These are phyloP conservation scores for Cryptococcus neoformans DNA, from an alignment of 1,284 basidiomycete genomes.

Conservation along the genomic window DNA sequence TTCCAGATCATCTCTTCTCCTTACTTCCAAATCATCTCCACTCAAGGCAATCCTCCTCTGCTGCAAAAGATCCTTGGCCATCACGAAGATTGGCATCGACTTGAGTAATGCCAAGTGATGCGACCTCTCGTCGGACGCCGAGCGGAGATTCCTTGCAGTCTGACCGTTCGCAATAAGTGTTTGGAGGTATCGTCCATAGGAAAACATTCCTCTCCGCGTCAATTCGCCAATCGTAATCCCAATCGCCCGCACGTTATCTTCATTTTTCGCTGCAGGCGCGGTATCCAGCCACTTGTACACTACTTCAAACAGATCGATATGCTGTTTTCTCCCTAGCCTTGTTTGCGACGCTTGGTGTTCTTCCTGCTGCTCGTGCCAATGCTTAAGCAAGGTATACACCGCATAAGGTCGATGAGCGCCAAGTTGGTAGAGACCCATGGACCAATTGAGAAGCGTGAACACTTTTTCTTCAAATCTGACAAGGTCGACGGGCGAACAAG, in stretches of 20 bases:
- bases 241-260: slow-evolving; percentile 60
- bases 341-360: slow-evolving; percentile 15
- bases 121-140: slow-evolving; percentile 3
- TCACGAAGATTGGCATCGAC: slow-evolving; percentile 44
- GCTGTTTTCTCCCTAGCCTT: neutral
- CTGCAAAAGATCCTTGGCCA: slow-evolving; percentile 37
- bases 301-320: slow-evolving; percentile 41
- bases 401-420: slow-evolving; percentile 81
- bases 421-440: slow-evolving; percentile 75
- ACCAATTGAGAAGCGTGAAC: slow-evolving; percentile 79
- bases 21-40: slow-evolving; percentile 31
- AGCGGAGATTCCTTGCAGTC: slow-evolving; percentile 23
- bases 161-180: slow-evolving; percentile 73
- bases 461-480: slow-evolving; percentile 57
- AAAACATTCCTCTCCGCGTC: slow-evolving; percentile 70
- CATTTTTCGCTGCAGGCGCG: slow-evolving; percentile 60
- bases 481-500: slow-evolving; percentile 51
- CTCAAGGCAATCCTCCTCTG: slow-evolving; percentile 40
- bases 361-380: slow-evolving; percentile 59
- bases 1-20: slow-evolving; percentile 26
- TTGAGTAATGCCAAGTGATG: slow-evolving; percentile 41
- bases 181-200: slow-evolving; percentile 79
- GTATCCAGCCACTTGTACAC: slow-evolving; percentile 83
- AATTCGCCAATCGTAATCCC: slow-evolving; percentile 76
- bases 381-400: slow-evolving; percentile 68